phyloP scores from a whole-genome alignment of 108 stramenopile species.

The Bacterosira constricta region DNA sequence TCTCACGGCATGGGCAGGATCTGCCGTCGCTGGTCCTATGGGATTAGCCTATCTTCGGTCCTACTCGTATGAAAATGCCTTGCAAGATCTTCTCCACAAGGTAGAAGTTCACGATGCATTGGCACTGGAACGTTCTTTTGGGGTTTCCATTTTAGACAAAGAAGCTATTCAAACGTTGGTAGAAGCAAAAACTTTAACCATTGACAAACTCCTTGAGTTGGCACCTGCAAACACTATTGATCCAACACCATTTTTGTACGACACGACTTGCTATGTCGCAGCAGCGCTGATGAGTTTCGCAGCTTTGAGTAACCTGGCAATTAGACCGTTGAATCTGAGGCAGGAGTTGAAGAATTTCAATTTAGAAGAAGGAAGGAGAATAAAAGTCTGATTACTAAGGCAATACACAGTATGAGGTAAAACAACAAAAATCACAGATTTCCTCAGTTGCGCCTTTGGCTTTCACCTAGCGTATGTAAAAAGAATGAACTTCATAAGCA shows the following conservation, averaged over 20 bases:
- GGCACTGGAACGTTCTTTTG: constrained; percentile 68
- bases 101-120: constrained; percentile 48
- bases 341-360: constrained; percentile 19
- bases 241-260: constrained; percentile 84
- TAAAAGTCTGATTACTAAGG: not conserved
- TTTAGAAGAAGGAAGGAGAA: not conserved
- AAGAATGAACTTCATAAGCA: too few relatives aligned
- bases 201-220: constrained; percentile 72
- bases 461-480: not conserved
- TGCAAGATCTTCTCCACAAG: constrained; percentile 60
- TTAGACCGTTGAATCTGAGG: constrained; percentile 58
- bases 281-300: constrained; percentile 71
- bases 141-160: constrained; percentile 51
- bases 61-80: constrained; percentile 55
- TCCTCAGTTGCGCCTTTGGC: not conserved
- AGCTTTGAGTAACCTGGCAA: constrained; percentile 49
- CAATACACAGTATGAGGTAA: not conserved
- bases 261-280: constrained; percentile 74
- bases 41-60: constrained; percentile 67
- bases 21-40: constrained; percentile 71
- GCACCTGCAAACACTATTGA: constrained; percentile 68
- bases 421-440: not conserved
- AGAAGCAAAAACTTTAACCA: constrained; percentile 80
- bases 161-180: constrained; percentile 54
- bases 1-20: constrained; percentile 64